A percentile compares a stretch with the other conserved stretches of the same genome.
Evolutionary conservation across 2,329 filamentous ascomycete species (phyloP).

Genomic region (Septoria linicola): DNA sequence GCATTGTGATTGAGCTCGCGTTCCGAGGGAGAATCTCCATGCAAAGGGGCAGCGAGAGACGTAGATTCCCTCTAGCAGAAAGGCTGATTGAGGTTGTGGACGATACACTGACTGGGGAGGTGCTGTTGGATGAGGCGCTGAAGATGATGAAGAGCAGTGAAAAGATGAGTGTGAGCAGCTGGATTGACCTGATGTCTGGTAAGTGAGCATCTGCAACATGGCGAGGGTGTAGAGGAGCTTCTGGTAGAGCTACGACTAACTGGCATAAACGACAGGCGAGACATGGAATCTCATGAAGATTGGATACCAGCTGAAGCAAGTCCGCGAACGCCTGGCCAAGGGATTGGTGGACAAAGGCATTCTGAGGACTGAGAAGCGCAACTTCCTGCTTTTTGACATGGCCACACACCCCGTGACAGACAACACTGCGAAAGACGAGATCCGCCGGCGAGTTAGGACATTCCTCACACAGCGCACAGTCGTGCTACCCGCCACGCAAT

Average conservation of each 20-base stretch:
- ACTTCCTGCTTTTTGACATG: constrained; percentile 99
- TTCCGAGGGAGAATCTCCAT: constrained; percentile 96
- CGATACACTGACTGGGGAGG: constrained; percentile 93
- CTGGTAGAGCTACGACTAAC: constrained; percentile 4
- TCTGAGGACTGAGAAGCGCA: constrained; percentile 96
- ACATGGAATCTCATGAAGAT: constrained; percentile 99
- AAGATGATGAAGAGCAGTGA: constrained; percentile 99
- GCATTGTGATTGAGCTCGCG: constrained; percentile 96
- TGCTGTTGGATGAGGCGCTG: constrained; percentile 91
- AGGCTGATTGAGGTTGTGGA: constrained; percentile 95
- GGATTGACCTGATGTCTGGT: constrained; percentile 99
- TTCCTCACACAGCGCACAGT: constrained; percentile 92
- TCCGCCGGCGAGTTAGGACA: constrained; percentile 86
- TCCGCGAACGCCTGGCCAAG: constrained; percentile 94
- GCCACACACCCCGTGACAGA: constrained; percentile 97
- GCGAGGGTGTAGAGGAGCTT: background rate
- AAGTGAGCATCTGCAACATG: constrained; percentile 37
- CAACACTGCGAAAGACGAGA: constrained; percentile 95
- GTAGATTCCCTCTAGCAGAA: constrained; percentile 90
- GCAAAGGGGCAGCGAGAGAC: constrained; percentile 91
- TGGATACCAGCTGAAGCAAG: constrained; percentile 98
- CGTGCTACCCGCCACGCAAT: constrained; percentile 80
- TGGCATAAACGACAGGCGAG: constrained; percentile 67
- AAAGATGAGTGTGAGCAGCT: constrained; percentile 99
- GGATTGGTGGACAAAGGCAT: constrained; percentile 98